Evolutionary conservation across 164 flowering plant genomes (phyloP).

Genomic region (Magnolia sinica): DNA sequence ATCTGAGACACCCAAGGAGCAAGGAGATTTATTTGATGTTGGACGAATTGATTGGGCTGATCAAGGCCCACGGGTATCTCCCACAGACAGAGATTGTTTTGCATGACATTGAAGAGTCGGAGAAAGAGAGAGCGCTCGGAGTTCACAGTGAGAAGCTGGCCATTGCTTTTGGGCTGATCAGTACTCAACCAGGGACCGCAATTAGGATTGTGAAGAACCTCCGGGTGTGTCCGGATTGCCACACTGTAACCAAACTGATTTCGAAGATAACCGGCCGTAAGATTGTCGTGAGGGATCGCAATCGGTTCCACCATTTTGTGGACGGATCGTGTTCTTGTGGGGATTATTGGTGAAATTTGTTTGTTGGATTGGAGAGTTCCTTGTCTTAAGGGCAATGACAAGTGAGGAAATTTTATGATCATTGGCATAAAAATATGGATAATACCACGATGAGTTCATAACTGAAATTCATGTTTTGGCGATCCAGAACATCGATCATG

Average conservation of each 20-base stretch:
- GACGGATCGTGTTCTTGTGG: conserved; percentile 69
- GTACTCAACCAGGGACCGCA: conserved; percentile 54
- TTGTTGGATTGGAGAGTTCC: not conserved
- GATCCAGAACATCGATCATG: too few relatives aligned
- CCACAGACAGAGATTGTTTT: conserved; percentile 55
- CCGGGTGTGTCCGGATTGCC: conserved; percentile 66
- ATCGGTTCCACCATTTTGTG: conserved; percentile 71
- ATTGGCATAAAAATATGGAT: not conserved
- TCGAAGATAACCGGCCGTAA: conserved; percentile 64
- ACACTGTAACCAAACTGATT: conserved; percentile 53
- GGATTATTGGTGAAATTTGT: conserved; percentile 56
- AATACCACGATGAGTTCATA: too few relatives aligned
- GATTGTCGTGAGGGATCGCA: conserved; percentile 77
- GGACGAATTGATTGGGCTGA: conserved; percentile 49
- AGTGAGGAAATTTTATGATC: not conserved
- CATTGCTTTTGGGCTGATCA: conserved; percentile 70
- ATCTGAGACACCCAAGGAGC: conserved; percentile 52
- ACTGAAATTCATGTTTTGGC: too few relatives aligned
- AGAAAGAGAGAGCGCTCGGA: conserved; percentile 51
- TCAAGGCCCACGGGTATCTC: conserved; percentile 46
- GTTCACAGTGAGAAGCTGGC: conserved; percentile 85
- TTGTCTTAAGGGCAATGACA: too few relatives aligned
- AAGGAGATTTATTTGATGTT: conserved; percentile 59
- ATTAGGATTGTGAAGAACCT: conserved; percentile 78
- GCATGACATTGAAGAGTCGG: conserved; percentile 48